Evolutionary conservation across 139 green algal species (phyloP), one percentile per base, ranked within the genome.

Genomic region (Micractinium conductrix): DNA sequence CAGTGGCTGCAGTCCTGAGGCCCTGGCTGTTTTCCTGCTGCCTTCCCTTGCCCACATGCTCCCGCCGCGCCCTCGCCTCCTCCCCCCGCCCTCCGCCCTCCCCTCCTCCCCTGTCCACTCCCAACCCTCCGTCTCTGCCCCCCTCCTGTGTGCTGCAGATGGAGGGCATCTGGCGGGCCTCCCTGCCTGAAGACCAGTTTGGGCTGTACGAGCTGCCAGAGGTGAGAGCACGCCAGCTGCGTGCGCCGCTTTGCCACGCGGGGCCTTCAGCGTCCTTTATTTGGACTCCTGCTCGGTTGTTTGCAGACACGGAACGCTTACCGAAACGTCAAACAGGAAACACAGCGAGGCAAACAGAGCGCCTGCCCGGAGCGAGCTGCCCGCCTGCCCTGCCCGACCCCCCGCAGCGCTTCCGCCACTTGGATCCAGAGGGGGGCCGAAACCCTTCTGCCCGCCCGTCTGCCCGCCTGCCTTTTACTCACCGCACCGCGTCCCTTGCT

Each of bases 181-280:
- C 43, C 26, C 38, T 82, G 58, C 55, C 75, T 0, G 76, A 82
- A 28, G 76, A 82, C 58, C 58, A 82, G 58, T 53, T 53, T n/a
- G 40, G 58, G 40, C 38, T 72, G 26, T 71, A 73, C 38, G 22
- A 53, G 0, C 12, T 82, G 5, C 53, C 68, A 1, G 38, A 73
- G 76, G 76, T 82, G 75, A n/a, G n/a, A n/a, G n/a, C n/a, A n/a
- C n/a, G n/a, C n/a, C n/a, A n/a, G n/a, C n/a, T n/a, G n/a, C n/a
- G n/a, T n/a, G n/a, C n/a, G n/a, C n/a, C n/a, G n/a, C n/a, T n/a
- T n/a, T n/a, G n/a, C n/a, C n/a, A n/a, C n/a, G n/a, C n/a, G n/a
- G n/a, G n/a, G n/a, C n/a, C n/a, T n/a, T n/a, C n/a, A n/a, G n/a
- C n/a, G n/a, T n/a, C n/a, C n/a, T n/a, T n/a, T n/a, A n/a, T n/a